Evolutionary conservation across 2,329 filamentous ascomycete species (phyloP).

Genomic region (Penicillium sp.): DNA sequence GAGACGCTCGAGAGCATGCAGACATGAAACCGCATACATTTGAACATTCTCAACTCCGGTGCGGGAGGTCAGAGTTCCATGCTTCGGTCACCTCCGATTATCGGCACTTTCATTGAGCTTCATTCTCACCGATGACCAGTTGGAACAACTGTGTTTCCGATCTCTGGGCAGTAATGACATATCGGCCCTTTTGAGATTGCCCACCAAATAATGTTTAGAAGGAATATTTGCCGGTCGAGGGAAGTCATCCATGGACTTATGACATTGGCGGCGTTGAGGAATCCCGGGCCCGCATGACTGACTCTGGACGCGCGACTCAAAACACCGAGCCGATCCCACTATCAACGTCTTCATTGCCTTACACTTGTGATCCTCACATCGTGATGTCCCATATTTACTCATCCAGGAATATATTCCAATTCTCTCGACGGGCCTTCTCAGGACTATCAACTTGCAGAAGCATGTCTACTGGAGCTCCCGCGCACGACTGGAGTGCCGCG

Average conservation of each 20-base stretch:
- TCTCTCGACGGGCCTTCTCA: conserved; percentile 4
- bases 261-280: background rate
- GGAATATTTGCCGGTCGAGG: background rate
- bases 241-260: background rate
- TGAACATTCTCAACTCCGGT: background rate
- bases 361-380: background rate
- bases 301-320: background rate
- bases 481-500: conserved; percentile 53
- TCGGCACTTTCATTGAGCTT: conserved; percentile 5
- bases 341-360: background rate
- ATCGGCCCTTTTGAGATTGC: background rate
- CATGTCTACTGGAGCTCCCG: conserved; percentile 6
- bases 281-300: background rate
- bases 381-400: conserved; percentile 7
- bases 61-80: background rate
- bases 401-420: conserved; percentile 5
- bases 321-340: background rate
- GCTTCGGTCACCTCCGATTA: conserved; percentile 3
- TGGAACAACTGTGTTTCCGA: background rate
- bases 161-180: background rate
- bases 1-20: too few species aligned
- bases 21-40: too few species aligned
- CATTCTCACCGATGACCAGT: background rate
- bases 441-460: conserved; percentile 1
- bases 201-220: background rate